phyloP scores from a whole-genome alignment of 495 filamentous ascomycete species.

The Arthonia radiata region DNA sequence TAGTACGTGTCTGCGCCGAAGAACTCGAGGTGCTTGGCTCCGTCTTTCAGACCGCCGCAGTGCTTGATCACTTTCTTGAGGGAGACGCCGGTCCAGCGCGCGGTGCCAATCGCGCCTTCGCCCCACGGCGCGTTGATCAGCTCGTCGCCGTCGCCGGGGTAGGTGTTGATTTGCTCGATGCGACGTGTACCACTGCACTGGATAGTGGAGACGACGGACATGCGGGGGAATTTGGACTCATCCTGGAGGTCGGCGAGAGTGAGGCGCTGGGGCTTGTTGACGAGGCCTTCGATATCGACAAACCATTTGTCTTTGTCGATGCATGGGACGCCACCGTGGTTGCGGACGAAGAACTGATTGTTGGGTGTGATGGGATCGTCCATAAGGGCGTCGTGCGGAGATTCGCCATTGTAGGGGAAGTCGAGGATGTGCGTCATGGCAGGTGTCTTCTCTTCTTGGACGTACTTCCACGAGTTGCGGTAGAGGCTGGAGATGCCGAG shows the following conservation, averaged over 20 bases:
- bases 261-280: slow-evolving; percentile 25
- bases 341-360: slow-evolving; percentile 35
- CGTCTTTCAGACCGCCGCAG: slow-evolving; percentile 31
- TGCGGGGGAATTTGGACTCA: slow-evolving; percentile 27
- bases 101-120: slow-evolving; percentile 42
- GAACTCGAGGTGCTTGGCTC: slow-evolving; percentile 34
- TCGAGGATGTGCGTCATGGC: slow-evolving; percentile 46
- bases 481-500: slow-evolving; percentile 24
- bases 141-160: slow-evolving; percentile 42
- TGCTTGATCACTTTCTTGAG: slow-evolving; percentile 42
- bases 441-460: slow-evolving; percentile 31
- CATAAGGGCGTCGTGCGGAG: slow-evolving; percentile 22
- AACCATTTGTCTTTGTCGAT: slow-evolving; percentile 28
- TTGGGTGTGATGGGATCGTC: slow-evolving; percentile 32
- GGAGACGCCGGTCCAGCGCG: slow-evolving; percentile 32
- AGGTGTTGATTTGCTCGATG: slow-evolving; percentile 37
- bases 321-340: slow-evolving; percentile 38
- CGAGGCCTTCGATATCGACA: slow-evolving; percentile 29
- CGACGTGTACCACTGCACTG: slow-evolving; percentile 46
- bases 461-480: slow-evolving; percentile 30
- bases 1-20: slow-evolving; percentile 38
- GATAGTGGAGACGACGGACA: slow-evolving; percentile 29
- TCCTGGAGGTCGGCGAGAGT: slow-evolving; percentile 32
- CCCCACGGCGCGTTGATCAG: slow-evolving; percentile 40
- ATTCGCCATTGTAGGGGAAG: slow-evolving; percentile 49